phyloP scores from a whole-genome alignment of 768 basidiomycete genomes.

The Leccinum uliginosum region DNA sequence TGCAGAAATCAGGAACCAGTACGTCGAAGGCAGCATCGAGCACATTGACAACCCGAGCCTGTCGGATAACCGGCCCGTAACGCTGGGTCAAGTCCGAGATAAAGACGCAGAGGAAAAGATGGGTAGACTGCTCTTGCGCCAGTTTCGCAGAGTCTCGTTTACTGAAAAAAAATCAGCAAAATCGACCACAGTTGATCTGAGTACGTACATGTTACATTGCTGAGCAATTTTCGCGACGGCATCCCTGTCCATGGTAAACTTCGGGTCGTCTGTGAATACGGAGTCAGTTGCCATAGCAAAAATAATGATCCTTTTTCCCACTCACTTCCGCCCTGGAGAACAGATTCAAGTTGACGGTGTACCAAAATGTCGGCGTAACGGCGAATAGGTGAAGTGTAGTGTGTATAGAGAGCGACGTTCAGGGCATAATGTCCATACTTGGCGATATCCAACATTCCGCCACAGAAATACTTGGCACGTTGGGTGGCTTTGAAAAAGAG shows the following conservation, averaged over 20 bases:
- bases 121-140: slow-evolving; percentile 94
- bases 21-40: slow-evolving; percentile 99
- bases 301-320: slow-evolving; percentile 3
- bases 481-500: slow-evolving; percentile 90
- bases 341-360: slow-evolving; percentile 93
- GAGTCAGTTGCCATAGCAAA: slow-evolving; percentile 2
- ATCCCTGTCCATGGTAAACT: slow-evolving; percentile 97
- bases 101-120: slow-evolving; percentile 91
- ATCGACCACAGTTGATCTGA: not conserved
- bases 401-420: slow-evolving; percentile 87
- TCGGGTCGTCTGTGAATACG: slow-evolving; percentile 54
- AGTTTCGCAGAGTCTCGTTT: slow-evolving; percentile 88
- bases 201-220: slow-evolving; percentile 89
- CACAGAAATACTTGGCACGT: slow-evolving; percentile 96
- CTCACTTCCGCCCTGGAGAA: slow-evolving; percentile 68
- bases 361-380: slow-evolving; percentile 93
- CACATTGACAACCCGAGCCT: slow-evolving; percentile 92
- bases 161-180: slow-evolving; percentile 35
- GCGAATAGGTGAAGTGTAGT: slow-evolving; percentile 90
- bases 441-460: slow-evolving; percentile 98
- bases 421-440: slow-evolving; percentile 95
- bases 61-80: slow-evolving; percentile 92
- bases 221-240: slow-evolving; percentile 97
- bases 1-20: slow-evolving; percentile 92
- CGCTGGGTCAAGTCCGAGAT: slow-evolving; percentile 91